Evolutionary conservation across 257 asterid genomes (phyloP).

Genomic region (Scutellaria barbata): DNA sequence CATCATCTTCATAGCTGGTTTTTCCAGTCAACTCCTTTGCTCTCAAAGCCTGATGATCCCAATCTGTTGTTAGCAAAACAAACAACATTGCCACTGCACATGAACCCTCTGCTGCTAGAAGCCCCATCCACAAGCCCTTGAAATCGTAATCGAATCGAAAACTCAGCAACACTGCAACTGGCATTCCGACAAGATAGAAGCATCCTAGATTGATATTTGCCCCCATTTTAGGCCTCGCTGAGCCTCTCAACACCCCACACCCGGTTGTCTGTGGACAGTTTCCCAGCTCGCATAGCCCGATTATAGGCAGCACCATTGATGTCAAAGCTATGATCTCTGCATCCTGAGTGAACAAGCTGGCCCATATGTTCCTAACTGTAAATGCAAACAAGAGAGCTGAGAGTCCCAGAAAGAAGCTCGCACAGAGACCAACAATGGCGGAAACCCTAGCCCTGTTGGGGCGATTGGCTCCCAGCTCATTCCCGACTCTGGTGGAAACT

Average conservation of each 20-base stretch:
- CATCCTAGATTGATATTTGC: conserved; percentile 66
- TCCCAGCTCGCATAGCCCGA: conserved; percentile 72
- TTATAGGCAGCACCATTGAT: conserved; percentile 52
- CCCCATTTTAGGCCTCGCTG: conserved; percentile 62
- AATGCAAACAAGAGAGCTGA: conserved; percentile 45
- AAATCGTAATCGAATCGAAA: conserved; percentile 49
- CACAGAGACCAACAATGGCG: conserved; percentile 45
- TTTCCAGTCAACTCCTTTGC: conserved; percentile 53
- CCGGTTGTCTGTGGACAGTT: conserved; percentile 71
- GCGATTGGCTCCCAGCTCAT: conserved; percentile 58
- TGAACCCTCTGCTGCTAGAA: conserved; percentile 60
- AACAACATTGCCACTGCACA: conserved; percentile 59
- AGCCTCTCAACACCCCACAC: conserved; percentile 60
- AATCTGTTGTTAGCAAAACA: conserved; percentile 51
- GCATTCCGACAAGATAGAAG: conserved; percentile 66
- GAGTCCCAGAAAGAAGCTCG: conserved; percentile 48
- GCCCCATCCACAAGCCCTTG: conserved; percentile 63
- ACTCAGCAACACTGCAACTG: conserved; percentile 52
- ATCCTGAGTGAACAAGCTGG: conserved; percentile 53
- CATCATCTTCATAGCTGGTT: neutral
- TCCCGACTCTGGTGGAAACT: conserved; percentile 63
- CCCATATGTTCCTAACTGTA: conserved; percentile 55
- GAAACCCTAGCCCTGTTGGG: conserved; percentile 47
- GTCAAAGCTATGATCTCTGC: conserved; percentile 50
- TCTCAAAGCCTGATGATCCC: conserved; percentile 56